Evolutionary conservation across 2,329 filamentous ascomycete genomes (phyloP), one percentile per base, ranked within the genome.

Genomic region (Sclerotinia spermophila): DNA sequence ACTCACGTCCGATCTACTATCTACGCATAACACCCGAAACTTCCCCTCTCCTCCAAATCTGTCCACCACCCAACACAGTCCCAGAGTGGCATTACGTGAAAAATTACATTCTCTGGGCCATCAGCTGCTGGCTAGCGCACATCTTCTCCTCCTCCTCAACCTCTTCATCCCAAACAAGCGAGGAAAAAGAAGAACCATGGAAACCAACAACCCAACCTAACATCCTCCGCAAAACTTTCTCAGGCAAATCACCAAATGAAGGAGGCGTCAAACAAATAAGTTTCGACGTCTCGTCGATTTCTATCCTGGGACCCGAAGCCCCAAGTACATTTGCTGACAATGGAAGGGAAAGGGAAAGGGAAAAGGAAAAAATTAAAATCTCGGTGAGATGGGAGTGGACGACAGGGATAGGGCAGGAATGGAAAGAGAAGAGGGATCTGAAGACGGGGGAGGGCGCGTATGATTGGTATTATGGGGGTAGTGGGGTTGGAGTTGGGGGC

Each of bases 401-500:
- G 24, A 44, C 40, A 4, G 60, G 71, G 58, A 62, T 59, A 45
- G 59, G 68, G 51, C 68, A 69, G 24, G 71, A 64, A 51, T 66
- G 67, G 70, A 64, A 61, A 27, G 68, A 68, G 44, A 68, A 61
- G 17, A 70, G 59, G 44, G 53, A 67, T 45, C 60, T 60, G 40
- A 58, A 35, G 1, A 24, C 13, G 7, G 76, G 75, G 21, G 76
- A 75, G 68, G 74, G 73, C 1, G 67, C 62, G 38, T 77, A 76
- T 72, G 72, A 74, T 60, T 78, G 76, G 76, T 65, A 75, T 71
- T 65, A 59, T 35, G 68, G 67, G 42, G 64, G 69, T 27, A 56
- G 69, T 30, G 68, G 60, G 15, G 67, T 68, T 56, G 56, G 67
- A 70, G 71, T 51, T 44, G 73, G 72, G 33, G 72, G 65, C 0